These are phyloP conservation scores for Trametes versicolor DNA, from an alignment of 1,284 basidiomycete species.

Conservation along the genomic window DNA sequence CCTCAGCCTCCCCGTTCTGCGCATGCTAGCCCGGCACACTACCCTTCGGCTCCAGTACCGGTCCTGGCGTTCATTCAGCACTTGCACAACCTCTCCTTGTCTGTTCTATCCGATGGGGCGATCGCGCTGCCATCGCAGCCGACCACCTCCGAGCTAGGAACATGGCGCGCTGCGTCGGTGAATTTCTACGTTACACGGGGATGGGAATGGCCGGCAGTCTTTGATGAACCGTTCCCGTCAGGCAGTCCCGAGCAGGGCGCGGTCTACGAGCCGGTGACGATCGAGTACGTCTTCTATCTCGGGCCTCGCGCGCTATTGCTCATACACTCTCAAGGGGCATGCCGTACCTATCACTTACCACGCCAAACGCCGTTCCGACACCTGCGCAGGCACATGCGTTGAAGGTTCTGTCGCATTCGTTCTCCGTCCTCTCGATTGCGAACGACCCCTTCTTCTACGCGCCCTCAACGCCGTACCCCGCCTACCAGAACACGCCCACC, in stretches of 20 bases:
- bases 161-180: slow-evolving; percentile 40
- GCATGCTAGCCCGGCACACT: slow-evolving; percentile 1
- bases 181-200: slow-evolving; percentile 52
- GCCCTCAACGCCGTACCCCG: slow-evolving; percentile 34
- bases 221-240: slow-evolving; percentile 63
- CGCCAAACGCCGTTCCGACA: slow-evolving; percentile 62
- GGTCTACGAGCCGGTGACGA: slow-evolving; percentile 63
- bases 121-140: slow-evolving; percentile 30
- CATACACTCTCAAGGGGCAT: slow-evolving; percentile 56
- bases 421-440: slow-evolving; percentile 57
- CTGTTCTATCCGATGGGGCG: slow-evolving; percentile 41
- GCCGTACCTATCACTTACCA: slow-evolving; percentile 64
- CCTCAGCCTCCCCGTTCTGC: slow-evolving; percentile 1
- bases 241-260: slow-evolving; percentile 55
- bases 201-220: slow-evolving; percentile 69
- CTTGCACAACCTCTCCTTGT: slow-evolving; percentile 47
- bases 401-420: slow-evolving; percentile 75
- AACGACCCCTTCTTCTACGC: slow-evolving; percentile 35
- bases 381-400: slow-evolving; percentile 72
- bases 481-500: slow-evolving; percentile 40
- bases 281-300: slow-evolving; percentile 60
- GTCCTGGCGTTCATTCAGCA: slow-evolving; percentile 36
- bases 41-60: slow-evolving; percentile 30
- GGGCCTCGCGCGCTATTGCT: slow-evolving; percentile 14
- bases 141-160: slow-evolving; percentile 29